Base-by-base conservation (phyloP, 2,329 filamentous ascomycete genomes). In the Xylaria polymorpha region DNA sequence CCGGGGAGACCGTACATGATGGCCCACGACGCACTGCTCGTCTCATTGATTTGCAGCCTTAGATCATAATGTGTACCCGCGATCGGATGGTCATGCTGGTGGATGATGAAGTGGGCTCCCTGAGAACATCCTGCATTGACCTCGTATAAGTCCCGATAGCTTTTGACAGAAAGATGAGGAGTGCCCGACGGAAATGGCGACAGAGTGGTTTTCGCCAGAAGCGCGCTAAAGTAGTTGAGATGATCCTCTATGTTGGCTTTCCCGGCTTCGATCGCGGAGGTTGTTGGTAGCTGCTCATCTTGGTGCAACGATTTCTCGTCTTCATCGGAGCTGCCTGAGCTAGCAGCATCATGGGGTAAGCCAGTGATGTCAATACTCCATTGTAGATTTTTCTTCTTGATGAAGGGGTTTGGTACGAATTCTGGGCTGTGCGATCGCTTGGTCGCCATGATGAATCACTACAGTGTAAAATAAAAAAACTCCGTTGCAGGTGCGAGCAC, bases 81-180 rank as follows among this genome's bases (percentile, higher is more conserved):
- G 51, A 91, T 78, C 1, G 91, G 91, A 76, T 93, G 91, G 75
- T 92, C 90, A 76, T 93, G 90, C 75, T 93, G 90, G 77, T 93
- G 90, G 44, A 93, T 85, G 61, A 93, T 87, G 75, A 92, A 93
- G 77, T 90, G 88, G 9, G 83, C 80, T 20, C 84, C 84, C 18
- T 64, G 51, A 3, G 67, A 48, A 53, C 66, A 79, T 20, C 77
- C 79, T 1, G 72, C 74, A 56, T 79, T 79, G n/a, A 63, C 59
- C 4, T 73, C 70, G 64, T 84, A 86, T 8, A 85, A 79, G 9
- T 74, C 68, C 3, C 74, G 70, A 72, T 83, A 85, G 3, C 62
- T 65, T 1, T 73, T 29, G 22, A 84, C 73, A 18, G 81, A 66
- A 4, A 85, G 75, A 55, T 71, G 78, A 3, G 82, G 79, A 3